Conservation (phyloP, 2,329 filamentous ascomycete species). For the Coniochaeta sp. region DNA sequence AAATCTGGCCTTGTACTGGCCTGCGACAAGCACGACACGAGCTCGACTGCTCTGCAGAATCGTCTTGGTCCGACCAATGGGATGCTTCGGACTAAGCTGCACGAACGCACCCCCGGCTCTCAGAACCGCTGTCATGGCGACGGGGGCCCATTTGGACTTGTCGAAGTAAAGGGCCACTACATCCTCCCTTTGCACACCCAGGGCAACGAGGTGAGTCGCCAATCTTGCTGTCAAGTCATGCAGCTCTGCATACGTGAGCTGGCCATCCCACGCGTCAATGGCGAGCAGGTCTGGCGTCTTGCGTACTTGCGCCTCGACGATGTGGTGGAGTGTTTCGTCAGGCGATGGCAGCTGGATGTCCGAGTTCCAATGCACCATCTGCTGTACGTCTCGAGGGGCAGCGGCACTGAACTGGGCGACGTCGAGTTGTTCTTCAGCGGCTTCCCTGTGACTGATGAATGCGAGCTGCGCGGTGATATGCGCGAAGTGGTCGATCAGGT, state of each 20-base stretch:
- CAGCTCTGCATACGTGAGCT: neutral
- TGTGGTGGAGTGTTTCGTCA: too few species aligned
- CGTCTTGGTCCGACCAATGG: neutral
- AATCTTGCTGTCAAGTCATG: neutral
- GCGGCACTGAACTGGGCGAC: too few species aligned
- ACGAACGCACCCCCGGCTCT: conserved; percentile 5
- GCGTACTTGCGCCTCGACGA: neutral
- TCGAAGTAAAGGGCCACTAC: conserved; percentile 1
- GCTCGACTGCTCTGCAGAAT: neutral
- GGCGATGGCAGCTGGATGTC: too few species aligned
- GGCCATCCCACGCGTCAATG: neutral
- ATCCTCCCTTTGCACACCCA: neutral
- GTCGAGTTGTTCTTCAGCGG: too few species aligned
- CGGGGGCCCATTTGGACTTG: conserved; percentile 4
- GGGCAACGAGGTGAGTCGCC: neutral
- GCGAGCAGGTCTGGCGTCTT: neutral
- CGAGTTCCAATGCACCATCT: too few species aligned
- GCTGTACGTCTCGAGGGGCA: too few species aligned
- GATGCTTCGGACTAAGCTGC: conserved; percentile 4
- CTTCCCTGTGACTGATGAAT: too few species aligned
- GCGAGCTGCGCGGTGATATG: too few species aligned
- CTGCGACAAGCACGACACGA: too few species aligned
- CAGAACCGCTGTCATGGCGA: conserved; percentile 2
- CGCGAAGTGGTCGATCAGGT: too few species aligned
- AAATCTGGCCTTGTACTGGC: too few species aligned